Base-by-base conservation (phyloP, 139 green algal species). In the Chlorella vulgaris region DNA sequence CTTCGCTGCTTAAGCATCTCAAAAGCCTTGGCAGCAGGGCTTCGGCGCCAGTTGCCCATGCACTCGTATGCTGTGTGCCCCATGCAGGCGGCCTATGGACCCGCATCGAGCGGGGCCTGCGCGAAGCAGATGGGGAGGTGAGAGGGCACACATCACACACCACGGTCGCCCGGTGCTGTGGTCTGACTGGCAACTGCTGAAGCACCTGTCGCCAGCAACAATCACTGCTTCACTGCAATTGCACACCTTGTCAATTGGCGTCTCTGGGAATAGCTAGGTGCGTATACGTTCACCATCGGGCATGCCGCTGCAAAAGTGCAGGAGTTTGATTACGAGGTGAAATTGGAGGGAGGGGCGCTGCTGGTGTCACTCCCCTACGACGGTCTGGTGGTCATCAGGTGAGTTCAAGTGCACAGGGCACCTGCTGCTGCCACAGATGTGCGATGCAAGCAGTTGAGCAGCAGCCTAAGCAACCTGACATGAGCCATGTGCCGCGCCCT, bases 331-430 rank as follows among this genome's bases (percentile, higher is more conserved):
- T 77, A 43, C 43, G 29, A 77, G 15, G 43, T 77, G 29, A n/a
- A 29, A 10, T 29, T 43, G 2, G 31, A 77, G 43, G 15, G 43
- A 22, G 21, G 43, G 1, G n/a, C 50, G 29, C 33, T 77, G 43
- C 50, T n/a, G 29, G 69, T 77, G 29, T 22, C 62, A 43, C 69
- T 77, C 43, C 69, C 69, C 2, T 77, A 63, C 19, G 69, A 77
- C 43, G 69, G 69, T 1, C 69, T 42, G 26, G 43, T 77, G 43
- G 19, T 42, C 42, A 40, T 77, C 29, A 77, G 33, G 69, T 63
- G 43, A 40, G 69, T 36, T 0, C 3, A 29, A 2, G 60, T 36
- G 15, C 47, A 7, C 2, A n/a, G 60, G 60, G n/a, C n/a, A n/a
- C n/a, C n/a, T n/a, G n/a, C n/a, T n/a, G n/a, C n/a, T n/a, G n/a